Evolutionary conservation across 1,284 basidiomycete species (phyloP), one percentile per base, ranked within the genome.

Genomic region (Anthracocystis panici-leucophaei): DNA sequence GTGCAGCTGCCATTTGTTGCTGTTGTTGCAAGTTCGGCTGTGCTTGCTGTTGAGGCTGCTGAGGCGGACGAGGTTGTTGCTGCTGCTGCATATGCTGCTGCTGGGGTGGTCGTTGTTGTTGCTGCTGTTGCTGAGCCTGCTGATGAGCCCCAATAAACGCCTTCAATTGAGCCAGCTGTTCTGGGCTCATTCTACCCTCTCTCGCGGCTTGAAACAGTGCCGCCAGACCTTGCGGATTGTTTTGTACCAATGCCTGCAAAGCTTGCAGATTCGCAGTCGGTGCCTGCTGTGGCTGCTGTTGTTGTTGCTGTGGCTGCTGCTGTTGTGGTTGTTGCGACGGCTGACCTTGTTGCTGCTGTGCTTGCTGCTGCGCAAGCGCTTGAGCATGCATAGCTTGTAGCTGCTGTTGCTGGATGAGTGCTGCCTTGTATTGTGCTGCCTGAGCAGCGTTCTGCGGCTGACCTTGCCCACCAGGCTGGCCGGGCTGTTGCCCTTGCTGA

Each of bases 151-250:
- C 70, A 16, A 81, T 61, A 16, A 81, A 75, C 5, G 70, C 70
- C 38, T 77, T 75, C 38, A 82, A 52, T 55, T 73, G 74, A 11
- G 70, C 75, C 33, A 81, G 57, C 62, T 82, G 81, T 41, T 81
- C 77, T 5, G 67, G 71, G 54, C 75, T 79, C 27, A 81, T 66
- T 25, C 78, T 78, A 4, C 81, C 78, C 54, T 82, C 79, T 20
- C 75, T 72, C 12, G 81, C 79, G 9, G 77, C 79, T 21, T 81
- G 76, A 9, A 80, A 75, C 46, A 79, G 57, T 9, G 79, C 79
- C 33, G 71, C 60, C 35, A 81, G 59, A 11, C 77, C 71, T 49
- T 80, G 77, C 31, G 79, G 81, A 27, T 77, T 82, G 69, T 79
- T 81, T 45, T 79, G 75, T 12, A 81, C 70, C 38, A 78, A 50